Evolutionary conservation across 306 rosid genomes (phyloP), one percentile per base, ranked within the genome.

Genomic region (Cicer chorassanicum): DNA sequence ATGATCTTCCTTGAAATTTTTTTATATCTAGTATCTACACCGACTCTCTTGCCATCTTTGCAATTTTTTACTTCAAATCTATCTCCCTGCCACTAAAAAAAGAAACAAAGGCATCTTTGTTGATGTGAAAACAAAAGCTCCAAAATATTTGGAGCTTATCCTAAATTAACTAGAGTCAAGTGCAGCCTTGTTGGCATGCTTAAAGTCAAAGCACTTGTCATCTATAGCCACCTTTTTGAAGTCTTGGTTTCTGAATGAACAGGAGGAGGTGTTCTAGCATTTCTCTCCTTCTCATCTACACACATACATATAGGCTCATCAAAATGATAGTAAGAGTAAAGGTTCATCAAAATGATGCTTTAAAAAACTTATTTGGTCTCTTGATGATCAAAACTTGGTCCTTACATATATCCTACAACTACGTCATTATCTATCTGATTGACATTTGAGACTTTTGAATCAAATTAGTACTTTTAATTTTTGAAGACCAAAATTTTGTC

Each of bases 241-340:
- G 44, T 53, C 85, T 82, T 90, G 34, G 82, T 70, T 29, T 92
- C 82, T 48, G 87, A 82, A 49, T 68, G 65, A 6, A 80, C 78
- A 3, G 92, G 86, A 44, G 97, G 94, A 86, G 97, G 98, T 14
- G 97, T 88, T 81, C 83, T 90, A 9, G 88, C 88, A 86, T 76
- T 88, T 84, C 87, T 86, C 14, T 88, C 93, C 48, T 78, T 86
- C 29, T 78, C 84, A 80, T 82, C 97, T 93, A 65, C 82, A 73
- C 0, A 67, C n/a, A 53, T 6, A 9, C 24, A 15, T 59, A 59
- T 6, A 60, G 43, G 18, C 42, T 34, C 19, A 29, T 29, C 36
- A 13, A 34, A 60, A 60, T 59, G 16, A 59, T 24, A 24, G 34
- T 24, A 24, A 41, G 44, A 56, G 40, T 59, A 59, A 12, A 59